Evolutionary conservation across 257 asterid genomes (phyloP), one percentile per base, ranked within the genome.

Genomic region (Phtheirospermum japonicum): DNA sequence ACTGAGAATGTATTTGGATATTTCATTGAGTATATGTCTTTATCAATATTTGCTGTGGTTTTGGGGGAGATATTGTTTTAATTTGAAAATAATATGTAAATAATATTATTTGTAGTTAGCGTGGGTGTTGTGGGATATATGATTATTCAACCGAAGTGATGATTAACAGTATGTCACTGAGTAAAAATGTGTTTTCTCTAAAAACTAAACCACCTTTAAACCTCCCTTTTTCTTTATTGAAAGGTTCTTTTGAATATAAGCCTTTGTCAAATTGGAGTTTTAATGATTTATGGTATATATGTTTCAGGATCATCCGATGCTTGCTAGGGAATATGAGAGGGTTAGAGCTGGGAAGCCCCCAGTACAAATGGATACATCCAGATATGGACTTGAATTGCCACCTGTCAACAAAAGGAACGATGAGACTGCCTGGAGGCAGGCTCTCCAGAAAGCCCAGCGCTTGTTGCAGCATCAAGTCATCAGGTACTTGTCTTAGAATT

Each of bases 331-430:
- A 74, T 87, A 87, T 68, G 99, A 93, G 79, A 79, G 99, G 70
- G 95, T 87, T 32, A 80, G 91, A 79, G 92, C 95, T 60, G 97
- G 97, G 74, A 89, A 86, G 77, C 97, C 99, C 26, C 96, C 96
- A 5, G 91, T 78, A 53, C 86, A 66, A 68, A 84, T 89, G 73
- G 97, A 93, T 70, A 79, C 91, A 18, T 82, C 97, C 67, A 83
- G 99, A 73, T 93, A 93, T 62, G 95, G 85, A 30, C 88, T 93
- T 65, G 99, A 89, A 50, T 77, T 77, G 71, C 99, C 96, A 2
- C 86, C 83, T 4, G 64, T 42, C 59, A 87, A 85, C 83, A 89
- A 87, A 73, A 79, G 90, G 62, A 93, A 79, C 57, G 99, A 93
- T 62, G 99, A 93, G 84, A 68, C 82, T 53, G 95, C 99, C 4